Conservation (phyloP, 2,329 filamentous ascomycete genomes). For the Ophiostoma populinum region DNA sequence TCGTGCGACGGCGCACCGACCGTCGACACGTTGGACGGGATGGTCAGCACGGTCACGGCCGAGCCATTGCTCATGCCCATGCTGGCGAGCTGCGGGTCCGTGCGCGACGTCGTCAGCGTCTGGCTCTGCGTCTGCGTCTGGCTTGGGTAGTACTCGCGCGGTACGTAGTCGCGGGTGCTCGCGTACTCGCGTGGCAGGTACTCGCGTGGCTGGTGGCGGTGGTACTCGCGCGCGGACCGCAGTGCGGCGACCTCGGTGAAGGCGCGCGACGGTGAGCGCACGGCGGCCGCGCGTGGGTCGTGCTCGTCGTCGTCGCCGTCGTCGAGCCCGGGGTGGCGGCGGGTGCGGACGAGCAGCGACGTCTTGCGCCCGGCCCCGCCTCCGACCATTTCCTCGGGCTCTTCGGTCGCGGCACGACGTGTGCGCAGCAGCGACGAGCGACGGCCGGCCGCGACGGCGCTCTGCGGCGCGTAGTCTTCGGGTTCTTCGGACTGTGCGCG, state of each 20-base stretch:
- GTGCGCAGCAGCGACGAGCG: constrained; percentile 22
- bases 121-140: background rate
- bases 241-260: constrained; percentile 33
- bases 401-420: constrained; percentile 28
- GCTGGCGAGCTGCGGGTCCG: background rate
- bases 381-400: constrained; percentile 23
- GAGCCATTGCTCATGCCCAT: background rate
- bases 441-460: constrained; percentile 16
- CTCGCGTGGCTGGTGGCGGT: constrained; percentile 10
- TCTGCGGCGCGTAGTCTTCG: constrained; percentile 18
- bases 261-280: constrained; percentile 39
- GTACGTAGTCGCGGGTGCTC: constrained; percentile 4
- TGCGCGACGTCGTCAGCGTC: background rate
- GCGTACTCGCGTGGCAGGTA: constrained; percentile 12
- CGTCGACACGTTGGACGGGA: background rate
- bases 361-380: constrained; percentile 23
- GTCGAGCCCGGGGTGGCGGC: constrained; percentile 24
- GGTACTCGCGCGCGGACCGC: constrained; percentile 22
- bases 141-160: background rate
- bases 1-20: background rate
- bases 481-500: constrained; percentile 32
- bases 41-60: constrained; percentile 12
- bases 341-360: constrained; percentile 27
- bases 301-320: constrained; percentile 26
- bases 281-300: constrained; percentile 18